Percentiles rank a stretch among this genome's conserved stretches.
Evolutionary conservation across 805 yeast species (phyloP).

Genomic region (Ogataea neopini): DNA sequence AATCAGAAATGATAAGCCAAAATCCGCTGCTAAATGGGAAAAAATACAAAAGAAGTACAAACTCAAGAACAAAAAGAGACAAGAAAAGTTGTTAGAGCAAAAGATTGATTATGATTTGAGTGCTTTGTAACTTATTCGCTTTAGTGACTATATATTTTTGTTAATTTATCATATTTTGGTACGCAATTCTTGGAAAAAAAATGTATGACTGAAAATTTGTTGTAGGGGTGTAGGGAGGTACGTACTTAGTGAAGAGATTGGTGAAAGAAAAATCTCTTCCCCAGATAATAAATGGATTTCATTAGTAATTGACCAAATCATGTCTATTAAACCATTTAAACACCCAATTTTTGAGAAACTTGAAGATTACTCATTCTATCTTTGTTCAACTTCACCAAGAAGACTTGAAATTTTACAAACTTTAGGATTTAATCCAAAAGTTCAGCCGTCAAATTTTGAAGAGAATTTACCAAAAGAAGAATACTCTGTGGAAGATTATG

Average conservation of each 20-base stretch:
- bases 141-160: constrained; percentile 2
- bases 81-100: constrained; percentile 48
- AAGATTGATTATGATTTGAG: constrained; percentile 56
- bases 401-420: constrained; percentile 69
- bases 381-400: constrained; percentile 87
- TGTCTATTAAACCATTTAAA: constrained; percentile 21
- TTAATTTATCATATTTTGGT: constrained; percentile 7
- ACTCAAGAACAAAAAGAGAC: constrained; percentile 43
- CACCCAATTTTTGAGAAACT: constrained; percentile 36
- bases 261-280: background rate
- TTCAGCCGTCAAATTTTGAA: constrained; percentile 67
- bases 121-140: constrained; percentile 18
- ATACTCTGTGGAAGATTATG: constrained; percentile 60
- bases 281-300: background rate
- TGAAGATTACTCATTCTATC: constrained; percentile 41
- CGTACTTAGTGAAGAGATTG: no score
- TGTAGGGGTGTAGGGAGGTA: constrained; percentile 4
- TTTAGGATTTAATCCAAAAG: constrained; percentile 49
- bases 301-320: no score
- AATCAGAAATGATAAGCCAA: constrained; percentile 56
- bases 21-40: constrained; percentile 57
- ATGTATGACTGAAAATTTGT: background rate
- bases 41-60: constrained; percentile 49
- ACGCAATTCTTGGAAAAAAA: constrained; percentile 2
- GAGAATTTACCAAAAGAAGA: constrained; percentile 68